Base-by-base conservation (phyloP, 2,329 filamentous ascomycete genomes). In the Epichloe sylvatica region DNA sequence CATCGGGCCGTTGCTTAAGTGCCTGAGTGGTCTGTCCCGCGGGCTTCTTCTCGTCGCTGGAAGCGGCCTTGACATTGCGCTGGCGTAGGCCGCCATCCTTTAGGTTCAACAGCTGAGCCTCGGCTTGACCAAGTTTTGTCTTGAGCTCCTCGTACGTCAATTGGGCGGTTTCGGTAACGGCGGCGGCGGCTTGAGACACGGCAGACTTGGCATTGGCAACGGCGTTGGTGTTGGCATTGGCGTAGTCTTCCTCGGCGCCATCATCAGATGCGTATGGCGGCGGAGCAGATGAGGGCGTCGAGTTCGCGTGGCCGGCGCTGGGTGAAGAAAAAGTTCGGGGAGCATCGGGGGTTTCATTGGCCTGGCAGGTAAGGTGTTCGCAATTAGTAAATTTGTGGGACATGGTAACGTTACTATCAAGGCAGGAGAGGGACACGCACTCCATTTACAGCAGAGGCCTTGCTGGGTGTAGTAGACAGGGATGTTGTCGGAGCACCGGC, bases 61-160 rank as follows among this genome's bases (percentile, higher is more conserved):
- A 64, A 13, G 67, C 58, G 39, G 63, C 66, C 58, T 76, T 78
- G 15, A 75, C 71, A 71, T 92, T 94, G 58, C 89, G 79, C 72
- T 94, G 86, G 61, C 87, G 76, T 52, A 95, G 69, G 35, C 84
- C 86, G 50, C 80, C 75, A 49, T 89, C 83, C 60, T 83, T 82
- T 57, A 92, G 72, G 52, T 75, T 74, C 50, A 79, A 72, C 55
- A 94, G 84, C 54, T 82, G 80, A 30, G 80, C 80, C 62, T 89
- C 82, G 34, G 88, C 86, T 56, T 88, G 80, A 46, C 78, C 74
- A 35, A 94, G 78, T 67, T 91, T 84, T 47, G 75, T 70, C 68
- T 85, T 81, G 42, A 91, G 64, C 42, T 90, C 83, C 7, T 84
- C 70, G 39, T 67, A 64, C 21, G 64, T 69, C 44, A 63, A 53